phyloP scores from a whole-genome alignment of 1,139 yeast species.

The Zhuliangozyma blackwelliae region DNA sequence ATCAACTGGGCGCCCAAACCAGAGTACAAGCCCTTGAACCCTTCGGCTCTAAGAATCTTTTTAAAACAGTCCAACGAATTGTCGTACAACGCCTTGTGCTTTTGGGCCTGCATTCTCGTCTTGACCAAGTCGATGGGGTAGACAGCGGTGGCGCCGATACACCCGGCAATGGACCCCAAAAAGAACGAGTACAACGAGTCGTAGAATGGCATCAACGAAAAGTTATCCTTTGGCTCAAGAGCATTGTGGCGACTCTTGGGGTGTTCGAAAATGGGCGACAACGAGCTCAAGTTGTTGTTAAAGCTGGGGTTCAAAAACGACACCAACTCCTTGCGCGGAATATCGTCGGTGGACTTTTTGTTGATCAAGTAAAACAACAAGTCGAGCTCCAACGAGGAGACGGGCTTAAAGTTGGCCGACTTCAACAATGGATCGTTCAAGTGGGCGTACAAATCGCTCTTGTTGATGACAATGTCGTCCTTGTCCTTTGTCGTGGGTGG shows the following conservation, averaged over 20 bases:
- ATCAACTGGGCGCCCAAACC: constrained; percentile 93
- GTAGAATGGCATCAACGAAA: constrained; percentile 56
- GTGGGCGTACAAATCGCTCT: constrained; percentile 39
- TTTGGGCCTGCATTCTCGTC: constrained; percentile 97
- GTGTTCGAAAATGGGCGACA: constrained; percentile 40
- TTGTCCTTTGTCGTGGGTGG: constrained; percentile 45
- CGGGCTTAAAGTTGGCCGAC: constrained; percentile 48
- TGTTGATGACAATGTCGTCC: constrained; percentile 43
- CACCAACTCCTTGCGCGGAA: constrained; percentile 50
- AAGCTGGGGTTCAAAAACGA: constrained; percentile 46
- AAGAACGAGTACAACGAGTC: constrained; percentile 86
- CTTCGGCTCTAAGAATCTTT: constrained; percentile 75
- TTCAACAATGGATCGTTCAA: constrained; percentile 51
- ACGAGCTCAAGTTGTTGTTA: constrained; percentile 31
- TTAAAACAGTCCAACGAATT: constrained; percentile 84
- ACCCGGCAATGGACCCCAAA: constrained; percentile 93
- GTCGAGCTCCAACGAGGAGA: constrained; percentile 40
- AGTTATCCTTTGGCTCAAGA: constrained; percentile 33
- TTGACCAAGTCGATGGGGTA: constrained; percentile 95
- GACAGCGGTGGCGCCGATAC: constrained; percentile 97
- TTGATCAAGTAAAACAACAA: constrained; percentile 48
- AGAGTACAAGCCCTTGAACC: constrained; percentile 83
- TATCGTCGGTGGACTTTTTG: constrained; percentile 39
- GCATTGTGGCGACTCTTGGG: constrained; percentile 33
- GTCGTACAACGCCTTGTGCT: constrained; percentile 65